These are phyloP conservation scores for Fusarium tanahbumbuense DNA, from an alignment of 2,329 filamentous ascomycete genomes.

Conservation along the genomic window DNA sequence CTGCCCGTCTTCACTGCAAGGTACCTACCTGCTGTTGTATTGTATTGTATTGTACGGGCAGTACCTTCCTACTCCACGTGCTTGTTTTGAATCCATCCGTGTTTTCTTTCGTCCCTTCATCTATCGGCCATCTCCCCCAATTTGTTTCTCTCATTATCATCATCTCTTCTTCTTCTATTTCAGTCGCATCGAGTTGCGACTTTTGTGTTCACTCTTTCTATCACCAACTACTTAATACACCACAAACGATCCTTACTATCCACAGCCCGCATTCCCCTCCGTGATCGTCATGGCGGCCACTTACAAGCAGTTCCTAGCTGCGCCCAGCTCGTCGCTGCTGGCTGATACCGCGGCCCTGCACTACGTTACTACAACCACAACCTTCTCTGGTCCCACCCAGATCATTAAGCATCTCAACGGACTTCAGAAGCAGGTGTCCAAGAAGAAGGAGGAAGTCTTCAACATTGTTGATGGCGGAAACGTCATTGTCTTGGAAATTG, in stretches of 20 bases:
- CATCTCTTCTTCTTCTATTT: constrained; percentile 8
- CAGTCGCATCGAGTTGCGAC: constrained; percentile 28
- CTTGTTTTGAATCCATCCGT: constrained; percentile 44
- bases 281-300: constrained; percentile 56
- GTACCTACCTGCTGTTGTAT: neutral
- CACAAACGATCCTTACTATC: constrained; percentile 15
- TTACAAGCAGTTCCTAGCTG: constrained; percentile 79
- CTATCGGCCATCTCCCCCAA: constrained; percentile 6
- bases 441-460: constrained; percentile 83
- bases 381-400: constrained; percentile 74
- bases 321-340: constrained; percentile 72
- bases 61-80: constrained; percentile 40
- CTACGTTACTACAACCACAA: constrained; percentile 90
- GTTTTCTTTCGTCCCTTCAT: constrained; percentile 42
- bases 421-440: constrained; percentile 80
- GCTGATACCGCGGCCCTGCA: constrained; percentile 76
- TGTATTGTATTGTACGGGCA: neutral
- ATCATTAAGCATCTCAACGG: constrained; percentile 85
- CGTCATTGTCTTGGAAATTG: constrained; percentile 83
- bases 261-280: constrained; percentile 28
- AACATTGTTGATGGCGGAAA: constrained; percentile 77
- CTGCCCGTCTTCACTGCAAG: constrained; percentile 30
- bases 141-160: constrained; percentile 16
- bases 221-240: constrained; percentile 8
- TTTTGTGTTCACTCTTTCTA: constrained; percentile 8